phyloP scores from a whole-genome alignment of 176 grass and related monocot genomes.

The Alloteropsis semialata region DNA sequence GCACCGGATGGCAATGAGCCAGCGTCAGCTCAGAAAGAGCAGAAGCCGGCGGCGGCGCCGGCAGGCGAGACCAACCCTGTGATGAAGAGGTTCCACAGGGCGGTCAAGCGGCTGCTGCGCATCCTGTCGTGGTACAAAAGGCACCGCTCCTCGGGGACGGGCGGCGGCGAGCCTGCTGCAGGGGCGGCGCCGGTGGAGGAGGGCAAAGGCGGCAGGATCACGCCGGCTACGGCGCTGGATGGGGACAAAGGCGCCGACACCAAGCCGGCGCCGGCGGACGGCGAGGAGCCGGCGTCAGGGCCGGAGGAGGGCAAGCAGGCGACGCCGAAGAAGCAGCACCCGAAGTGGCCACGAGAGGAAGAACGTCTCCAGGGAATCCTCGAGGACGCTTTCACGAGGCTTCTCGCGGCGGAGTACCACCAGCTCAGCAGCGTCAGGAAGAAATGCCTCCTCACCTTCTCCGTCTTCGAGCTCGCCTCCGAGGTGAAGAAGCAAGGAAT shows the following conservation, averaged over 20 bases:
- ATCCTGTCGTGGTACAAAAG: neutral
- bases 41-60: neutral
- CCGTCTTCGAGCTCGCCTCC: conserved; percentile 32
- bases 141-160: neutral
- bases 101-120: neutral
- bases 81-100: neutral
- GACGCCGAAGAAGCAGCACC: neutral
- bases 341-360: neutral
- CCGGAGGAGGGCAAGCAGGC: neutral
- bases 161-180: no score
- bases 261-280: neutral
- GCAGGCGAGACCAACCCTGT: no score
- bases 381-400: conserved; percentile 27
- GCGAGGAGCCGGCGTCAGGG: no score
- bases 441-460: conserved; percentile 44
- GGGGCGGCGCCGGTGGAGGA: neutral
- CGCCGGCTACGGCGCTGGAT: neutral
- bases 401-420: neutral
- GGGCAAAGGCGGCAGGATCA: neutral
- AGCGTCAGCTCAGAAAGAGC: neutral
- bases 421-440: neutral
- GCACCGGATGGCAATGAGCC: neutral
- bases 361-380: conserved; percentile 8
- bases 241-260: neutral
- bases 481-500: conserved; percentile 44